Base-by-base conservation (phyloP, 495 filamentous ascomycete genomes). In the Aspergillus olivimuriae region DNA sequence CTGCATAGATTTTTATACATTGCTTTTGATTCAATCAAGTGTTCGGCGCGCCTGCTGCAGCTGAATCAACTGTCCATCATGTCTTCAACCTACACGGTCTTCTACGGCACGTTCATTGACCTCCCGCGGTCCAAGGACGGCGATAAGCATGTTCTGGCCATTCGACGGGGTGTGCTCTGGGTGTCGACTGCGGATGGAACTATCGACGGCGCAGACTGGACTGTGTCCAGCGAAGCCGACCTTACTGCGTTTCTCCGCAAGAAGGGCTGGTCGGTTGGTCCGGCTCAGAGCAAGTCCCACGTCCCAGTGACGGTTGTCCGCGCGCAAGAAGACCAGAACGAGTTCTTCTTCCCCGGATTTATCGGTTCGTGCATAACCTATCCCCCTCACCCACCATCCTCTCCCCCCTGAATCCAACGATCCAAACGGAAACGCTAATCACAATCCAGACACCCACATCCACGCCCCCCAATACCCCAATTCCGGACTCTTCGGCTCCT, bases 381-480 rank as follows among this genome's bases (percentile, higher is more conserved):
- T 17, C 4, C 18, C 16, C 36, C 22, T 36, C n/a, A n/a, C n/a
- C n/a, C n/a, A n/a, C n/a, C n/a, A n/a, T 44, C 14, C 16, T 33
- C 39, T 2, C 24, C 32, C 20, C 23, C 16, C 15, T 15, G 2
- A 15, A 48, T 15, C 42, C 34, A 11, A 48, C 36, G 26, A 24
- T 26, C 17, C 28, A 53, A 34, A 60, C 14, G 15, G 18, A 15
- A 4, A 2, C 16, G 6, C 34, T 40, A 34, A 50, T 18, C 39
- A 30, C 10, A 19, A 17, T 14, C 8, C 45, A 88, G 90, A 97
- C 63, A 94, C 91, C 11, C 91, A 97, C 63, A 84, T 94, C 49
- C 91, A 97, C 62, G 91, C 91, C 34, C 77, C 88, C 0, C 91
- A 97, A 70, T 92, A 94, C 57, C 89, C 91, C 43, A 97, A 97